phyloP scores from a whole-genome alignment of 2,329 filamentous ascomycete species.

The Pleurostoma richardsiae region DNA sequence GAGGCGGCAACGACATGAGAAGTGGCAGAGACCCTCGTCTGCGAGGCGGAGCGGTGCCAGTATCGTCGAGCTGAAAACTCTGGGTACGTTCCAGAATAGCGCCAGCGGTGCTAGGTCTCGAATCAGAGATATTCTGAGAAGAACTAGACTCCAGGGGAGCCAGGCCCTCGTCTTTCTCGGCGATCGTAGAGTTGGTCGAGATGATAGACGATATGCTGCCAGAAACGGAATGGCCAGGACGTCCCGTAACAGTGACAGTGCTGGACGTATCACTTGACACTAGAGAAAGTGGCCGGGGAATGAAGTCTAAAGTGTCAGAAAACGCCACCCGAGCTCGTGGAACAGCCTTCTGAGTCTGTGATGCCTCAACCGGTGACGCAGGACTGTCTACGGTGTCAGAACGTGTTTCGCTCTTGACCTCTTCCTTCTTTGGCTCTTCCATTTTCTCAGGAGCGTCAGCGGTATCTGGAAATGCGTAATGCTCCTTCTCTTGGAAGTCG shows the following conservation, averaged over 20 bases:
- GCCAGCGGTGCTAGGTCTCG: conserved; percentile 65
- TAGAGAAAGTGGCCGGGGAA: conserved; percentile 75
- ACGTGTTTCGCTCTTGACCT: too few species aligned
- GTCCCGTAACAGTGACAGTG: conserved; percentile 57
- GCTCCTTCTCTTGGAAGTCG: conserved; percentile 29
- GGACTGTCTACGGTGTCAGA: neutral
- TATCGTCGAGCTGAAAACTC: conserved; percentile 25
- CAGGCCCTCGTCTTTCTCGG: conserved; percentile 32
- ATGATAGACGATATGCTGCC: conserved; percentile 77
- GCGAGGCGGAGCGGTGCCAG: conserved; percentile 30
- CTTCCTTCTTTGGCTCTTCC: conserved; percentile 7
- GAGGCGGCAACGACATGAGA: conserved; percentile 35
- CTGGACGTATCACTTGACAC: conserved; percentile 82
- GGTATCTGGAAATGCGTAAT: conserved; percentile 15
- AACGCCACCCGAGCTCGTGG: conserved; percentile 70
- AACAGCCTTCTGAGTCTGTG: neutral
- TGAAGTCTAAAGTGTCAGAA: conserved; percentile 78
- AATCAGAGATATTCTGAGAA: conserved; percentile 37
- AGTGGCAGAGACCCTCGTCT: conserved; percentile 57
- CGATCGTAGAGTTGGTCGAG: conserved; percentile 45
- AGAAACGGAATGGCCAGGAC: conserved; percentile 66
- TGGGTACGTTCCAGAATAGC: conserved; percentile 56
- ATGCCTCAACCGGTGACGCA: neutral
- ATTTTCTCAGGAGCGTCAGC: conserved; percentile 6
- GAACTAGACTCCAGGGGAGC: conserved; percentile 29